phyloP scores from a whole-genome alignment of 2,329 filamentous ascomycete species.

The Cladophialophora bantiana region DNA sequence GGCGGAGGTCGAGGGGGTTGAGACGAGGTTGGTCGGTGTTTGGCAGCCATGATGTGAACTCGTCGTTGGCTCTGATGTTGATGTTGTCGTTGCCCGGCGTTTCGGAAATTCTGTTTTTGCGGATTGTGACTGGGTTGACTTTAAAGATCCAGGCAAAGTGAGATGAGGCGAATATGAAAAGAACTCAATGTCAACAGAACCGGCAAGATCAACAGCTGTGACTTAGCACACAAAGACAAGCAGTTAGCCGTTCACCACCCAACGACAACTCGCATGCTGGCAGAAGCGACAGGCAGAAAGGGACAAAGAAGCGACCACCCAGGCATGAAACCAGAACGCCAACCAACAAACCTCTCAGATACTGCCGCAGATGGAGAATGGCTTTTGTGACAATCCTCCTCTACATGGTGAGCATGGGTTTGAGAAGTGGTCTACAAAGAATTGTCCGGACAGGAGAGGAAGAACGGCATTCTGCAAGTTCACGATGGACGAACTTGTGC shows the following conservation, averaged over 20 bases:
- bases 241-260: slow-evolving; percentile 1
- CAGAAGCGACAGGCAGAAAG: slow-evolving; percentile 2
- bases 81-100: not conserved
- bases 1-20: not conserved
- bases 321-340: slow-evolving; percentile 20
- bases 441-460: not conserved
- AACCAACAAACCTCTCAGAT: slow-evolving; percentile 16
- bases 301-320: slow-evolving; percentile 23
- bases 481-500: slow-evolving; percentile 13
- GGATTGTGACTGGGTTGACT: not conserved
- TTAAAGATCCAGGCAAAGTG: not conserved
- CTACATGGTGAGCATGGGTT: slow-evolving; percentile 13
- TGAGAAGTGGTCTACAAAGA: not conserved
- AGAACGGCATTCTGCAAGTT: slow-evolving; percentile 5
- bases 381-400: not conserved
- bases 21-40: slow-evolving; percentile 22
- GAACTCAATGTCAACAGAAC: not conserved
- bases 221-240: slow-evolving; percentile 15
- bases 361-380: slow-evolving; percentile 7
- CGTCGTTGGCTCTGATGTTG: not conserved
- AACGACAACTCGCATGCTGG: slow-evolving; percentile 1
- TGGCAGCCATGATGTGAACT: slow-evolving; percentile 26
- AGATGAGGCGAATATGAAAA: slow-evolving; percentile 5
- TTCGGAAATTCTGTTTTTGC: slow-evolving; percentile 12
- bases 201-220: not conserved